Conservation (phyloP, 805 yeast species). For the Zygoascus biomembranicola region DNA sequence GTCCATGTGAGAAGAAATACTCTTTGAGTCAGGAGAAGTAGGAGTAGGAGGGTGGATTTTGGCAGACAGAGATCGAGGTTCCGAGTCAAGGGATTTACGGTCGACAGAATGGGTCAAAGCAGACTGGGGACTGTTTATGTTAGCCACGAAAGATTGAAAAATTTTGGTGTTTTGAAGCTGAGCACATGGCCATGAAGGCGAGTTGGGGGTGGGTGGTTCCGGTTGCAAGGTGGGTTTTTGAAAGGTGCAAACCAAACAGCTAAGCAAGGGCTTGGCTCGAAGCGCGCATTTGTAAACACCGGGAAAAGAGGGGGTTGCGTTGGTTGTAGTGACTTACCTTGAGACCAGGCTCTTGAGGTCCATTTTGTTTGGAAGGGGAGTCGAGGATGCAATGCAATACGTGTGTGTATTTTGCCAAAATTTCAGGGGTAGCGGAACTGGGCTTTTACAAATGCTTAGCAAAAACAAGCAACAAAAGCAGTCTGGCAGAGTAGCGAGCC, state of each 20-base stretch:
- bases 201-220: no score
- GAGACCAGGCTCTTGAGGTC: background rate
- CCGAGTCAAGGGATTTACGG: background rate
- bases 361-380: background rate
- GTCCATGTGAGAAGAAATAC: conserved; percentile 1
- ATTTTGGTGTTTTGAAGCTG: no score
- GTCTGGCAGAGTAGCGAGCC: no score
- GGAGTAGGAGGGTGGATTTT: conserved; percentile 11
- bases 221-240: no score
- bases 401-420: background rate
- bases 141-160: no score
- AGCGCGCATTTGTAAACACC: no score
- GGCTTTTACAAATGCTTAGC: background rate
- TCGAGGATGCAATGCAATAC: background rate
- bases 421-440: background rate
- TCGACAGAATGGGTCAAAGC: background rate
- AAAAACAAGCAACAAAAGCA: no score
- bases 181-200: no score
- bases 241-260: no score
- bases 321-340: background rate
- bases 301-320: no score
- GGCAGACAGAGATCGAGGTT: background rate
- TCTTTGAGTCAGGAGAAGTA: conserved; percentile 6
- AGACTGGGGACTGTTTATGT: background rate
- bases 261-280: no score